Percentiles rank a stretch among this genome's conserved stretches.
These are phyloP conservation scores for Solanum gracilifrons DNA, from an alignment of 257 asterid genomes.

Conservation along the genomic window DNA sequence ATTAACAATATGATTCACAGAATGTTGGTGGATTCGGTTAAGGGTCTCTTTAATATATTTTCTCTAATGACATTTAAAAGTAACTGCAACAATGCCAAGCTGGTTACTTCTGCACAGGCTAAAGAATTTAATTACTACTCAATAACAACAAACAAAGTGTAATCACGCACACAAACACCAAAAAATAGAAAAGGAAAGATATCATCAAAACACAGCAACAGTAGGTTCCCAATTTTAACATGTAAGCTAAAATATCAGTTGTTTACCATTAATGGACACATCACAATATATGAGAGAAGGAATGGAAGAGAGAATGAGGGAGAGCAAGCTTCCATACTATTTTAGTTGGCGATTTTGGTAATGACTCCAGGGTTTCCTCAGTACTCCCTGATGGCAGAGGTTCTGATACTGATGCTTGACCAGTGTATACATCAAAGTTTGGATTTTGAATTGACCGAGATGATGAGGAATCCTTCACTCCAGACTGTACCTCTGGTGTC, in stretches of 20 bases:
- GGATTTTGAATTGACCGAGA: not conserved
- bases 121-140: not conserved
- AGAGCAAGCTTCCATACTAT: conserved; percentile 2
- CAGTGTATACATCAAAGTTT: not conserved
- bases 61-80: not conserved
- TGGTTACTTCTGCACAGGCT: not conserved
- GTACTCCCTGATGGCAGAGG: not conserved
- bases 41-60: not conserved
- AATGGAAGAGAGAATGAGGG: not conserved
- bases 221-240: not conserved
- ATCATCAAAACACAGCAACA: not conserved
- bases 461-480: not conserved
- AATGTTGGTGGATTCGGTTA: not conserved
- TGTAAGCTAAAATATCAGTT: not conserved
- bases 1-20: not conserved
- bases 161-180: not conserved
- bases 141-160: not conserved
- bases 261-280: not conserved
- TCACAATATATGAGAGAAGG: not conserved
- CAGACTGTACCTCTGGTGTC: not conserved
- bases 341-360: not conserved
- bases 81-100: not conserved
- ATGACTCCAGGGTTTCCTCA: not conserved
- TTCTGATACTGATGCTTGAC: not conserved
- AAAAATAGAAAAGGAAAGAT: not conserved